Base-by-base conservation (phyloP, 768 basidiomycete species). In the Gloeophyllum trabeum region DNA sequence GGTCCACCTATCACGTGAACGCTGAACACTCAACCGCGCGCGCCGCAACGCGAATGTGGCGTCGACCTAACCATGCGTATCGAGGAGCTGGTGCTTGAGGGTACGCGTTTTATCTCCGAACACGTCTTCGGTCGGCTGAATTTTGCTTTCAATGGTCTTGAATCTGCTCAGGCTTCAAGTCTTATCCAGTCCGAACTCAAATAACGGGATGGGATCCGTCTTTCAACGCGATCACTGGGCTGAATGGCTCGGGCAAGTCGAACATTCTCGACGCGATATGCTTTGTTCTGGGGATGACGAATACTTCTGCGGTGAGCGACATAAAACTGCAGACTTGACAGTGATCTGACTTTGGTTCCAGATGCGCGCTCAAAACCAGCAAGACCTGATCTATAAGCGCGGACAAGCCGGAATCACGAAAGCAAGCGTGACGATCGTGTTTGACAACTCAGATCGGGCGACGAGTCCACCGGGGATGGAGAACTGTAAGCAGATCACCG, bases 191-290 rank as follows among this genome's bases (percentile, higher is more conserved):
- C 22, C 76, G 94, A 39, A 97, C 96, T 0, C 86, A 87, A 53
- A 94, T 99, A 47, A 82, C 83, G 0, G 94, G 93, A 47, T 99
- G 96, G 91, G 94, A 98, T 57, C 64, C 88, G 4, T 94, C 90
- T 3, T 99, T 99, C 75, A 98, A 98, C 59, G 96, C 96, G 4
- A 98, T 99, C 62, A 96, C 91, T 4, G 93, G 93, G 36, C 75
- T 89, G 50, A 91, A 91, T 66, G 91, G 90, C 2, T 94, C 91
- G 0, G 94, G 94, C 52, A 98, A 99, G 68, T 96, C 92, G 45
- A 99, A 99, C 66, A 98, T 99, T 53, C 78, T 99, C 48, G 96
- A 99, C 67, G 93, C 96, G 45, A 98, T 98, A 62, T 96, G 93
- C 63, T 99, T 99, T 58, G 96, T 97, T 13, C 72, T 99, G 16